A percentile compares a stretch with the other conserved stretches of the same genome.
These are phyloP conservation scores for Geosmithia morbida DNA, from an alignment of 2,329 filamentous ascomycete genomes.

Conservation along the genomic window DNA sequence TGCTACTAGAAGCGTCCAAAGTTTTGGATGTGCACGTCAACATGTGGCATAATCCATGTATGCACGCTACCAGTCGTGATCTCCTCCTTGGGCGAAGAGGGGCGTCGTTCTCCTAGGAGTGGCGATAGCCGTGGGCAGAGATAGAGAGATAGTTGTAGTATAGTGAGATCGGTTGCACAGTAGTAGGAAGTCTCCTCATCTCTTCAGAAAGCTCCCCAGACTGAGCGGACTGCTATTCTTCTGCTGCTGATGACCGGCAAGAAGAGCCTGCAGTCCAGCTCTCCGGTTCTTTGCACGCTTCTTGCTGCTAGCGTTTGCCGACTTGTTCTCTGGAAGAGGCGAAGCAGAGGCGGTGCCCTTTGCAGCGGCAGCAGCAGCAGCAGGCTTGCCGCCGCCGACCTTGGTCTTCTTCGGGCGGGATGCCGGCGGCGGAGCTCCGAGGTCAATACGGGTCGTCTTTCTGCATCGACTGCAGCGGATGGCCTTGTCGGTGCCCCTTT, in stretches of 20 bases:
- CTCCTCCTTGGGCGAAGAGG: too few species aligned
- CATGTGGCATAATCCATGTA: too few species aligned
- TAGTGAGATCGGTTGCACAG: too few species aligned
- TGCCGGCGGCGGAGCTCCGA: constrained; percentile 21
- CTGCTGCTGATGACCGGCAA: constrained; percentile 35
- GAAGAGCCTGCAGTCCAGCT: constrained; percentile 48
- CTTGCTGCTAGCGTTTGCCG: constrained; percentile 44
- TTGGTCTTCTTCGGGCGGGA: constrained; percentile 6
- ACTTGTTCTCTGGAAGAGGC: constrained; percentile 12
- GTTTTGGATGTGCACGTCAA: background rate
- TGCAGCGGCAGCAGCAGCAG: background rate
- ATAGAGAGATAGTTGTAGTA: too few species aligned
- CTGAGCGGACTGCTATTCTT: constrained; percentile 28
- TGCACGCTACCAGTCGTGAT: too few species aligned
- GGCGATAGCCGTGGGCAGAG: too few species aligned
- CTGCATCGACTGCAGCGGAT: constrained; percentile 30
- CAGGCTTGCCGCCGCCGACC: constrained; percentile 2
- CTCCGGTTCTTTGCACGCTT: constrained; percentile 52
- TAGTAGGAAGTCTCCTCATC: constrained; percentile 6
- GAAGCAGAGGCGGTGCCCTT: background rate
- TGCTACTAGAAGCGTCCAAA: background rate
- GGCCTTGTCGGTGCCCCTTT: constrained; percentile 16
- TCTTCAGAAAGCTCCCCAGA: constrained; percentile 40
- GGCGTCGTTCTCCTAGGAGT: too few species aligned
- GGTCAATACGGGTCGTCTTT: constrained; percentile 22